Conservation (phyloP, 208 protist genomes). For the Acanthamoeba lenticulata region DNA sequence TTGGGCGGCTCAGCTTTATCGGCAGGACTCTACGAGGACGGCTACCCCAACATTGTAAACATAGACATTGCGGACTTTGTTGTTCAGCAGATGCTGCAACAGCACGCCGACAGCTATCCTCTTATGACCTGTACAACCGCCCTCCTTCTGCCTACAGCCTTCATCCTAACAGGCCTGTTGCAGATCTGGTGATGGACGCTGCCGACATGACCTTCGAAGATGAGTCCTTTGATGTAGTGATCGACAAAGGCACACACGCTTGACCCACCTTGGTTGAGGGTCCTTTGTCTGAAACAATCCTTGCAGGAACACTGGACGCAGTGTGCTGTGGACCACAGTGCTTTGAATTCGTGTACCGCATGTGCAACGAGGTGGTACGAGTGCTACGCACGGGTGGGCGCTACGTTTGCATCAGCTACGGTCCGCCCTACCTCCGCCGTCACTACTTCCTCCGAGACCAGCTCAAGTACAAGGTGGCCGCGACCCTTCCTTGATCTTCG, state of each 20-base stretch:
- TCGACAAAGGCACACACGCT: background rate
- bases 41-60: constrained; percentile 1
- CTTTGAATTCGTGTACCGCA: background rate
- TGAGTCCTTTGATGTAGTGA: constrained; percentile 4
- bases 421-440: background rate
- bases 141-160: background rate
- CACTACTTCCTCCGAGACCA: constrained; percentile 12
- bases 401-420: constrained; percentile 45
- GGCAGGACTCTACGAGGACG: constrained; percentile 19
- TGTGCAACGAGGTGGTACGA: constrained; percentile 19
- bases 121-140: background rate
- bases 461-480: background rate
- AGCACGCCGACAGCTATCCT: background rate
- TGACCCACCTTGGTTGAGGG: background rate
- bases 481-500: background rate
- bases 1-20: too few relatives aligned
- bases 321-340: constrained; percentile 26
- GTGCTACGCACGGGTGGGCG: background rate
- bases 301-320: constrained; percentile 35
- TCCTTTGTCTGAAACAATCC: background rate
- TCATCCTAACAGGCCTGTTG: background rate
- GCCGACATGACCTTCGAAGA: constrained; percentile 13
- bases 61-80: constrained; percentile 35
- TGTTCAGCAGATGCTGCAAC: background rate
- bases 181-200: constrained; percentile 24